Conservation (phyloP, 2,329 filamentous ascomycete species). For the Pseudogymnoascus sp. region DNA sequence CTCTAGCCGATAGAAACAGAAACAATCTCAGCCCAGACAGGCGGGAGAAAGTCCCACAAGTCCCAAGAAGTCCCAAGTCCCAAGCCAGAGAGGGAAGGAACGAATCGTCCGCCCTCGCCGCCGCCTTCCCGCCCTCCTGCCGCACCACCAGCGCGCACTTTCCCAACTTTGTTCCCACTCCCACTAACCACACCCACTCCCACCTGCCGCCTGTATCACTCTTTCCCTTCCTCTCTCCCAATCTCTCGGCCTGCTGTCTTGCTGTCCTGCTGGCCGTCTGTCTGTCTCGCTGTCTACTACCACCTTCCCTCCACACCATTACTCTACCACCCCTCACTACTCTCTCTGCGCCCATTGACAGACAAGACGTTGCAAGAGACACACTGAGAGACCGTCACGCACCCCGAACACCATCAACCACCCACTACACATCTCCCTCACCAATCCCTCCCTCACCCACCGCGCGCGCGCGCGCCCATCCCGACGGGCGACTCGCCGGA, state of each 20-base stretch:
- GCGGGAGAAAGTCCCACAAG: too few relatives aligned
- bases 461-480: not conserved
- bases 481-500: not conserved
- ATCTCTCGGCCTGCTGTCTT: not conserved
- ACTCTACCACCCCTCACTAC: not conserved
- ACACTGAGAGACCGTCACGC: not conserved
- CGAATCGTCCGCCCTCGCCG: not conserved
- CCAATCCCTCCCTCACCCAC: not conserved
- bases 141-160: not conserved
- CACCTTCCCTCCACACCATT: not conserved
- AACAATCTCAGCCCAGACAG: not conserved
- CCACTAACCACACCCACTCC: not conserved
- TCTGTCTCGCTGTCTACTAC: not conserved
- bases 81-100: not conserved
- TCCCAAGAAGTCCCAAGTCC: too few relatives aligned
- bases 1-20: not conserved
- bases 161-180: not conserved
- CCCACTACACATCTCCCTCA: not conserved
- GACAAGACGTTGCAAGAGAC: not conserved
- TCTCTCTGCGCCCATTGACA: not conserved
- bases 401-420: not conserved
- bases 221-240: not conserved
- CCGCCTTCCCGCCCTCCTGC: not conserved
- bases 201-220: not conserved
- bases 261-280: not conserved